phyloP scores from a whole-genome alignment of 768 basidiomycete species.

The Leccinum aurantiacum region DNA sequence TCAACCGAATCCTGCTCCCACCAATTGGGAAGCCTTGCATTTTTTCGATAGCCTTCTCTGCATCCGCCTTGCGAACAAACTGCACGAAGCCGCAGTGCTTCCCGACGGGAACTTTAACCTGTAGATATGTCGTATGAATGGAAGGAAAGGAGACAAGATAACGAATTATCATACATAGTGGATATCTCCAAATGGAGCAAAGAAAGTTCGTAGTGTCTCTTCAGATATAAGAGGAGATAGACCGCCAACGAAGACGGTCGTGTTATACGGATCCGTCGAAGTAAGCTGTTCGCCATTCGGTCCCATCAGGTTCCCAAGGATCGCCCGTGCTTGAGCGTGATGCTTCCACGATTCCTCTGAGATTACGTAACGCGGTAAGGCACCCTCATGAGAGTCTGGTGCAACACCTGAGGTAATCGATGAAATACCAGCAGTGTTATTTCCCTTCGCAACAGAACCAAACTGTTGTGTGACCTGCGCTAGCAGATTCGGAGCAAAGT shows the following conservation, averaged over 20 bases:
- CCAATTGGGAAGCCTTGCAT: conserved; percentile 97
- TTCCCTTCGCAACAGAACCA: conserved; percentile 35
- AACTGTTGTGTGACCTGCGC: conserved; percentile 52
- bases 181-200: conserved; percentile 90
- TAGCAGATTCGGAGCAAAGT: conserved; percentile 44
- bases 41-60: conserved; percentile 89
- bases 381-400: conserved; percentile 44
- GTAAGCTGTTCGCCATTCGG: conserved; percentile 86
- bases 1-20: conserved; percentile 85
- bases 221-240: conserved; percentile 86
- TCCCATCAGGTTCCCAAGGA: conserved; percentile 79
- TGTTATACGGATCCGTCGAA: conserved; percentile 93
- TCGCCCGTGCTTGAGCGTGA: conserved; percentile 78
- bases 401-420: conserved; percentile 36
- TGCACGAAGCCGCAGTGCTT: conserved; percentile 97
- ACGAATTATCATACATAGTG: conserved; percentile 65
- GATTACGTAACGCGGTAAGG: conserved; percentile 54
- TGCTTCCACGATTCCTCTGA: conserved; percentile 84
- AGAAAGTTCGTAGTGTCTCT: conserved; percentile 88
- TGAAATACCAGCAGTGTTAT: conserved; percentile 26
- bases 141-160: conserved; percentile 2
- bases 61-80: conserved; percentile 89
- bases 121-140: conserved; percentile 9
- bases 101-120: conserved; percentile 96
- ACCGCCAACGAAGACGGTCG: conserved; percentile 93